These are phyloP conservation scores for Posidonia oceanica DNA, from an alignment of 116 monocot genomes.

Conservation along the genomic window DNA sequence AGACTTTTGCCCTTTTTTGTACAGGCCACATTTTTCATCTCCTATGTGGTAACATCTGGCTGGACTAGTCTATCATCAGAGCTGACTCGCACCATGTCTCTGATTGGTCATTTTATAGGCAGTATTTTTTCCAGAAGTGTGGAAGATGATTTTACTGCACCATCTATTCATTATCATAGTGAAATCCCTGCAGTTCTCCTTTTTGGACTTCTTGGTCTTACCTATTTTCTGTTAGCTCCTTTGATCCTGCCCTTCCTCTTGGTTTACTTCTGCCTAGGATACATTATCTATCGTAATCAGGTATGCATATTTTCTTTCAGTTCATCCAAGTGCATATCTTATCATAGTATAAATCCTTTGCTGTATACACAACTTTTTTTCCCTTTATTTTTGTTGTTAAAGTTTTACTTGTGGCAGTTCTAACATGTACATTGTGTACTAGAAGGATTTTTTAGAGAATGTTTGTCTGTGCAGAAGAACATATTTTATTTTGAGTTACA, in stretches of 20 bases:
- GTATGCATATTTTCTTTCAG: conserved; percentile 21
- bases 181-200: conserved; percentile 73
- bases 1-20: conserved; percentile 9
- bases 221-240: conserved; percentile 64
- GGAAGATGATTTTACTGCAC: conserved; percentile 30
- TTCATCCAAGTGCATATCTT: background rate
- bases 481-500: too few species aligned
- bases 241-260: conserved; percentile 74
- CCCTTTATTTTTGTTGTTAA: background rate
- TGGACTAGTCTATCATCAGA: conserved; percentile 76
- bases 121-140: conserved; percentile 24
- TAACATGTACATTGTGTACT: too few species aligned
- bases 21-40: conserved; percentile 89
- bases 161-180: conserved; percentile 64
- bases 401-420: background rate
- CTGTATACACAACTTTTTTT: background rate
- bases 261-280: conserved; percentile 71
- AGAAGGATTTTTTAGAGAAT: too few species aligned
- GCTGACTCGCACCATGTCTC: conserved; percentile 41
- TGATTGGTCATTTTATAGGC: conserved; percentile 41
- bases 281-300: conserved; percentile 90
- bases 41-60: conserved; percentile 90
- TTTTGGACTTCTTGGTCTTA: conserved; percentile 66
- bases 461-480: too few species aligned
- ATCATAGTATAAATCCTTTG: background rate